Percentiles rank a stretch among this genome's conserved stretches.
Conservation (phyloP, 768 basidiomycete species). For the button mushroom (Agaricus bisporus) region DNA sequence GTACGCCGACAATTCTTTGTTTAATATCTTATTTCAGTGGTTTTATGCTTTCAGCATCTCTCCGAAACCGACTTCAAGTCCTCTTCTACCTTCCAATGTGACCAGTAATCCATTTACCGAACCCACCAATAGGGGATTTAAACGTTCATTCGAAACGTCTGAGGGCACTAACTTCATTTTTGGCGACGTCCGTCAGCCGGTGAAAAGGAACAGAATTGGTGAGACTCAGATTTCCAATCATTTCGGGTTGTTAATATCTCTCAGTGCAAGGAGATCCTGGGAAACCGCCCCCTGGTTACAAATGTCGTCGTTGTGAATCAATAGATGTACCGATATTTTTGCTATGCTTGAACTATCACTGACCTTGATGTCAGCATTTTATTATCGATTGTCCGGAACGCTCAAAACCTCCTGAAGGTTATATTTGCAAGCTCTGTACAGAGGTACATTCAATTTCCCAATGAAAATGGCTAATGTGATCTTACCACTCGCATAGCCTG, state of each 20-base stretch:
- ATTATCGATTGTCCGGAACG: conserved; percentile 73
- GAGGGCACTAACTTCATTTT: conserved; percentile 65
- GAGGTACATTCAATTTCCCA: conserved; percentile 34
- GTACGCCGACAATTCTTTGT: background rate
- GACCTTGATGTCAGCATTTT: conserved; percentile 49
- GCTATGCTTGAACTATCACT: background rate
- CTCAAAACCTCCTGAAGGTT: conserved; percentile 73
- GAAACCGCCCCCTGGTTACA: conserved; percentile 67
- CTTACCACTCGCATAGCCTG: conserved; percentile 39
- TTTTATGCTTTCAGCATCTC: conserved; percentile 94
- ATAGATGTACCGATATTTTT: conserved; percentile 46
- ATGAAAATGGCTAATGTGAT: background rate
- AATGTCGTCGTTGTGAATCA: conserved; percentile 72
- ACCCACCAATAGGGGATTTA: conserved; percentile 29
- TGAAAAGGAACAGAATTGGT: conserved; percentile 56
- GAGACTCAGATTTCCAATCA: conserved; percentile 14
- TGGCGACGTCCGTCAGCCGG: conserved; percentile 50
- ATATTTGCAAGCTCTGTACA: conserved; percentile 83
- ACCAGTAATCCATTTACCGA: conserved; percentile 69
- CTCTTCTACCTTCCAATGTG: conserved; percentile 49
- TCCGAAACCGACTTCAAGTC: conserved; percentile 36
- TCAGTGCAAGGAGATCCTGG: conserved; percentile 36
- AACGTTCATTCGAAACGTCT: conserved; percentile 48
- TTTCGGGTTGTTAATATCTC: conserved; percentile 5
- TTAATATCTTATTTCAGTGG: conserved; percentile 50